A percentile compares a stretch with the other conserved stretches of the same genome.
Evolutionary conservation across 305 asterid genomes (phyloP).

Genomic region (Rubia tinctorum): DNA sequence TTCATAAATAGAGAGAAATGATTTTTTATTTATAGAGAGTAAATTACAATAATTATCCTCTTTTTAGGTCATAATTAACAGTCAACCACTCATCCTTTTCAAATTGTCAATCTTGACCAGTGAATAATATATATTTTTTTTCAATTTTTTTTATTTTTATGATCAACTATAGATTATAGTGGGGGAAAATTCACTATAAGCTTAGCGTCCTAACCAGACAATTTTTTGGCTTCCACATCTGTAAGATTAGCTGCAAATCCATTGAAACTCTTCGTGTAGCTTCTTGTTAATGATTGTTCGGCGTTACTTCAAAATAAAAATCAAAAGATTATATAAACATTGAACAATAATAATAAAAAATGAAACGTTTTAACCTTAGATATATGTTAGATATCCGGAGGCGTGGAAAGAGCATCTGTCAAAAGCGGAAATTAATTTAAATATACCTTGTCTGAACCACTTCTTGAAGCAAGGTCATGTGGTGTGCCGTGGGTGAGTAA

Average conservation of each 20-base stretch:
- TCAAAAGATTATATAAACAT: neutral
- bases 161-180: no score
- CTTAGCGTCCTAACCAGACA: constrained; percentile 31
- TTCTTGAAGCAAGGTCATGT: neutral
- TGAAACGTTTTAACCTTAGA: neutral
- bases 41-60: neutral
- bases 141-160: no score
- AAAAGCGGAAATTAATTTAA: no score
- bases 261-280: constrained; percentile 46
- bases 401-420: no score
- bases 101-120: neutral
- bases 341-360: neutral
- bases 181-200: no score
- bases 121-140: neutral
- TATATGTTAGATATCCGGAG: no score
- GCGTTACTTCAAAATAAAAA: constrained; percentile 13
- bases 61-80: neutral
- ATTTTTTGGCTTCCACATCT: constrained; percentile 27
- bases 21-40: no score
- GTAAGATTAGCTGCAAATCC: constrained; percentile 51
- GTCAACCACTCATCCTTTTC: neutral
- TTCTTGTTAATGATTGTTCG: constrained; percentile 27
- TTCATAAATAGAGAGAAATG: no score
- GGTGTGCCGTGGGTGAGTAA: constrained; percentile 1
- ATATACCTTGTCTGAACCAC: neutral